Conservation (phyloP, 257 asterid genomes). For the Haberlea rhodopensis region DNA sequence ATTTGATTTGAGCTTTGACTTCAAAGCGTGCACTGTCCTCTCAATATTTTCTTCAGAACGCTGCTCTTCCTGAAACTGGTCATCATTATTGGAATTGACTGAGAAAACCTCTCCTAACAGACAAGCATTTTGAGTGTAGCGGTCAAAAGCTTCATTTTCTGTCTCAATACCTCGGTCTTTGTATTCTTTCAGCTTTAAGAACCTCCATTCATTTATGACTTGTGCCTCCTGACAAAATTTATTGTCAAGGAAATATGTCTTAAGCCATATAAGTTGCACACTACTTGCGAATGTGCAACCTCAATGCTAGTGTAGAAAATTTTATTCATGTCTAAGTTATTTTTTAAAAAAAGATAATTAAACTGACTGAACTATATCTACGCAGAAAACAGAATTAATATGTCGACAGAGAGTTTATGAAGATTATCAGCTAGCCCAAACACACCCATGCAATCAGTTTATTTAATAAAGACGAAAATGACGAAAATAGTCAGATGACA, state of each 20-base stretch:
- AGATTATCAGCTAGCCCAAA: too few relatives aligned
- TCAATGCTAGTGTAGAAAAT: too few relatives aligned
- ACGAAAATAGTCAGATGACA: neutral
- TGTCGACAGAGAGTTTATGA: neutral
- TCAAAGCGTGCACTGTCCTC: constrained; percentile 37
- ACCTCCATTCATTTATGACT: constrained; percentile 88
- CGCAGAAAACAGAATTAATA: neutral
- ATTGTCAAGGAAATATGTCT: constrained; percentile 14
- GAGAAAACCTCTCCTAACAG: constrained; percentile 74
- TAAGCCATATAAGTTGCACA: constrained; percentile 3
- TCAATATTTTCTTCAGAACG: constrained; percentile 37
- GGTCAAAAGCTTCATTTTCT: constrained; percentile 82
- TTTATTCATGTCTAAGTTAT: too few relatives aligned
- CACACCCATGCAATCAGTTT: neutral
- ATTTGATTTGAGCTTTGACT: constrained; percentile 63
- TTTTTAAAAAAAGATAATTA: too few relatives aligned
- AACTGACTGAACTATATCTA: too few relatives aligned
- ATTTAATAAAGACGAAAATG: neutral
- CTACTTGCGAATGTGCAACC: neutral
- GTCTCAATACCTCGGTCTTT: constrained; percentile 60
- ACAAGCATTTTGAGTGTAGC: constrained; percentile 65
- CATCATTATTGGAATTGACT: constrained; percentile 42
- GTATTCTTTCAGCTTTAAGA: constrained; percentile 75
- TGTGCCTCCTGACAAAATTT: constrained; percentile 67
- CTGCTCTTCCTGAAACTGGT: constrained; percentile 37